phyloP scores from a whole-genome alignment of 495 filamentous ascomycete genomes.

The Cudoniella acicularis region DNA sequence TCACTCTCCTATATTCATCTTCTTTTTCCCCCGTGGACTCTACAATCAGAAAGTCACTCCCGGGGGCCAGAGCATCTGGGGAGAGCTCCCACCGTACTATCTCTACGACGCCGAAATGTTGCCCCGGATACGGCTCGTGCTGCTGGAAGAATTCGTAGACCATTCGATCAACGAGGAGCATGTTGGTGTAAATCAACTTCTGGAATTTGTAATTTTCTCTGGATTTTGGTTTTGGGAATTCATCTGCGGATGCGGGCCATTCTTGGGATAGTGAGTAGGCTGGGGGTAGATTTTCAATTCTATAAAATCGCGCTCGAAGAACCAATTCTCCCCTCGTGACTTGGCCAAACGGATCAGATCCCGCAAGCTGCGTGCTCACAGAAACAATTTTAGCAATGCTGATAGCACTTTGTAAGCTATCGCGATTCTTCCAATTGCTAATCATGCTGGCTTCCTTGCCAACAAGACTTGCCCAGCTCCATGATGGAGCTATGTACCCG shows the following conservation, averaged over 20 bases:
- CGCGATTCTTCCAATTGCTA: conserved; percentile 11
- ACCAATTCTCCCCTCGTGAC: conserved; percentile 21
- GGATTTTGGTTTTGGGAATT: neutral
- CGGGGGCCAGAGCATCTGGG: conserved; percentile 7
- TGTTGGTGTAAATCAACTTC: conserved; percentile 1
- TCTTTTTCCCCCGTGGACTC: conserved; percentile 11
- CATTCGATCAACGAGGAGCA: conserved; percentile 1
- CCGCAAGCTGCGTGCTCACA: conserved; percentile 11
- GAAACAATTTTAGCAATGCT: conserved; percentile 22
- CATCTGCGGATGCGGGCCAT: neutral
- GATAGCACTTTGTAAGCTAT: conserved; percentile 10
- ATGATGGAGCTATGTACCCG: conserved; percentile 27
- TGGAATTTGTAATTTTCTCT: no score
- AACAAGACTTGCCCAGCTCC: conserved; percentile 28
- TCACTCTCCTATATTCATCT: conserved; percentile 10
- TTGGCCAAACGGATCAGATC: conserved; percentile 23
- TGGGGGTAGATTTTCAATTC: conserved; percentile 10
- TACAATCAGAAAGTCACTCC: conserved; percentile 8
- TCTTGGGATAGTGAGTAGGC: conserved; percentile 6
- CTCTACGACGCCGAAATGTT: conserved; percentile 23
- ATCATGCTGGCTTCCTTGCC: conserved; percentile 16
- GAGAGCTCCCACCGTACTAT: conserved; percentile 13
- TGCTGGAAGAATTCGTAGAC: conserved; percentile 19
- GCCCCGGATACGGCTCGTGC: conserved; percentile 15
- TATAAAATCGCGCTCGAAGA: conserved; percentile 17